Conservation (phyloP, 176 grass and related monocot species). For the Melocanna baccifera region DNA sequence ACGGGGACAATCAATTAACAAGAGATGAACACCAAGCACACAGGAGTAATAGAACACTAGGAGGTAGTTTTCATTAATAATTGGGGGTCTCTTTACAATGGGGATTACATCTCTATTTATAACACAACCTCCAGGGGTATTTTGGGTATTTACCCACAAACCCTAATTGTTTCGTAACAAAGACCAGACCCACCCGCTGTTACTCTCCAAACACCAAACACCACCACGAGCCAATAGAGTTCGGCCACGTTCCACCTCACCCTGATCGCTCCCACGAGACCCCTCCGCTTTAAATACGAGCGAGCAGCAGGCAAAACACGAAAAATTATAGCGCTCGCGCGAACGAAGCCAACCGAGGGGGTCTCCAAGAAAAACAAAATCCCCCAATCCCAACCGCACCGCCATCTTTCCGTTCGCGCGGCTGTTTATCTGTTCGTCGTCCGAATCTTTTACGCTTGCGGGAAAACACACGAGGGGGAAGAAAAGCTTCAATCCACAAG, state of each 20-base stretch:
- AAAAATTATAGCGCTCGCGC: slow-evolving; percentile 28
- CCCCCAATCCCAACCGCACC: not conserved
- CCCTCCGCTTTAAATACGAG: slow-evolving; percentile 19
- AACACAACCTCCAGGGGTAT: too few species aligned
- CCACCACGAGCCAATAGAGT: accelerated
- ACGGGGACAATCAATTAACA: too few species aligned
- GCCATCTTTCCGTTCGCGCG: not conserved
- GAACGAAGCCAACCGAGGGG: slow-evolving; percentile 30
- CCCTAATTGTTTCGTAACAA: too few species aligned
- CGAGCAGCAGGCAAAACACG: not conserved
- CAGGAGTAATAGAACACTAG: too few species aligned
- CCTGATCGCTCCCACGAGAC: not conserved
- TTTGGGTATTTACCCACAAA: too few species aligned
- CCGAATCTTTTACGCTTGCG: not conserved
- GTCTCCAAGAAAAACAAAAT: not conserved
- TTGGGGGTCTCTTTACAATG: too few species aligned
- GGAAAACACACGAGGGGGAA: not conserved
- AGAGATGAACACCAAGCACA: too few species aligned
- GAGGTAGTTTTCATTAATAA: too few species aligned
- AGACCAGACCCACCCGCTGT: not conserved
- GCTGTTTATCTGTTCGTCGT: not conserved
- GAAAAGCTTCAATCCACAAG: not conserved
- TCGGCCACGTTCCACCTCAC: not conserved
- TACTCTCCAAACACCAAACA: not conserved
- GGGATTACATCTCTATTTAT: too few species aligned